Base-by-base conservation (phyloP, 441 rosid species). In the Adansonia grandidieri region DNA sequence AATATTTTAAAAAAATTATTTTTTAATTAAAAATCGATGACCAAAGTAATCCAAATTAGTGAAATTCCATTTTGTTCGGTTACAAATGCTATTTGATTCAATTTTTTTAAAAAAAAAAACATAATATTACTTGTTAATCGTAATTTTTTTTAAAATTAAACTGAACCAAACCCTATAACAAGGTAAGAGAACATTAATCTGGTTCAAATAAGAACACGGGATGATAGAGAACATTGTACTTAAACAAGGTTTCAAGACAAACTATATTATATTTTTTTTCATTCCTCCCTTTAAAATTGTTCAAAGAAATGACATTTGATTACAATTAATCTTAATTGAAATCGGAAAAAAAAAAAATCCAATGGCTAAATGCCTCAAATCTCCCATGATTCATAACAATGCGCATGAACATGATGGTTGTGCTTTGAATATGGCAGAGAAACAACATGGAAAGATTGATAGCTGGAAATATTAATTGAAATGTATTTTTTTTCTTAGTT, bases 341-440 rank as follows among this genome's bases (percentile, higher is more conserved):
- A 8, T 3, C 32, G 32, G 28, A 4, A 14, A 8, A 11, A 3
- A 11, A 13, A 14, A 15, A 6, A 44, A 6, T 57, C 63, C 24
- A 57, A 57, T 57, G 24, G 19, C 10, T 28, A 48, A 69, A 19
- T 11, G 7, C 17, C 17, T 53, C 40, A 32, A 0, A 53, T 53
- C 17, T 54, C 7, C 54, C 15, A 50, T 60, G 5, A 60, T 22
- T 60, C 37, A 22, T 22, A 22, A 22, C 40, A 60, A 9, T 9
- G 10, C 65, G 24, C 40, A 22, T 60, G 40, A 32, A 32, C 40
- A 32, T 32, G 40, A 32, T 32, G 65, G 10, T 60, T 37, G 14
- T 19, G 3, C 14, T 9, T 28, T 37, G 76, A 80, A 80, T 28
- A 69, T 68, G 79, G 73, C 76, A 47, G 67, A 63, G 63, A 73